Base-by-base conservation (phyloP, 169 alveolate genomes). In the Cryptosporidium sp. region DNA sequence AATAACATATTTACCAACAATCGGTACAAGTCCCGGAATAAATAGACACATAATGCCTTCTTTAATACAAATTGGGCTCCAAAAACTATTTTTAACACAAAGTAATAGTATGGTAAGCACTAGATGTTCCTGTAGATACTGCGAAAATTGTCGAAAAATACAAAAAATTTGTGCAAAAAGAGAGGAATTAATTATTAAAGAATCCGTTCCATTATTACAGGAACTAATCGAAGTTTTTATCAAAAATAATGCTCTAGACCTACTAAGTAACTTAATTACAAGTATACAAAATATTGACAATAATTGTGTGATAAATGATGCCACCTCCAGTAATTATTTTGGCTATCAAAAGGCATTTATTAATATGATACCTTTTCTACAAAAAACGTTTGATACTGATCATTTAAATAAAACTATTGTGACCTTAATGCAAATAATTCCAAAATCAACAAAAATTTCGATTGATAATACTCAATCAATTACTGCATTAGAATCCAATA, bases 71-170 rank as follows among this genome's bases (percentile, higher is more conserved):
- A 80, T 80, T 41, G 89, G 89, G 12, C 65, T 80, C 4, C 89
- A 80, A 65, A 80, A 59, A 62, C 62, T 80, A 23, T 48, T 80
- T 61, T 45, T 80, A 65, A 43, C 89, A 5, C 80, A 80, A 65
- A 62, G 41, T 62, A 65, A 18, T 31, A 33, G 69, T 29, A 45
- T 29, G 10, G 89, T 80, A 33, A 43, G 59, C 45, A 80, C 31
- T 23, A 61, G 89, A 8, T 80, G 89, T 65, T 43, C 89, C 3
- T 80, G 89, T 41, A 62, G 41, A 80, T 62, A 80, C 50, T 80
- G 89, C 35, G 89, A 80, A 41, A 80, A 59, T 41, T 80, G 68
- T 65, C 37, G 89, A 21, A 80, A 80, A 61, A 80, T 80, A 61
- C 89, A 80, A 62, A 80, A 80, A 62, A 29, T 80, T 18, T 80